Evolutionary conservation across 192 early-diverging fungal genomes (phyloP).

Genomic region (Podila minutissima): DNA sequence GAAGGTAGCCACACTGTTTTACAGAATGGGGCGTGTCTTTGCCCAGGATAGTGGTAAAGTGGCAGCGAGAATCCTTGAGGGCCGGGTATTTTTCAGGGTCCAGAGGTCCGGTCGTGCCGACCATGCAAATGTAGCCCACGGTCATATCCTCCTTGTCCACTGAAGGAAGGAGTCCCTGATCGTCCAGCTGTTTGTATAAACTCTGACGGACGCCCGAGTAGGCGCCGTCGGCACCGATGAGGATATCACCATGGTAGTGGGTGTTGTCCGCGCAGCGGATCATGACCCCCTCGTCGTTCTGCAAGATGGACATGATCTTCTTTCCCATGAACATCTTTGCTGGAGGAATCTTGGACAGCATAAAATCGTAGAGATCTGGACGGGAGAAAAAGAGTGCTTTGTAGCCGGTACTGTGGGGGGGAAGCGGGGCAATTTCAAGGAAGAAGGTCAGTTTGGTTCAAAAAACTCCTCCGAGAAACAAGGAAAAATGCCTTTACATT

Average conservation of each 20-base stretch:
- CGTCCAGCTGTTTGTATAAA: background rate
- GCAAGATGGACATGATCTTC: background rate
- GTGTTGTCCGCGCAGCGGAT: slow-evolving; percentile 3
- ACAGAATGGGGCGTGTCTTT: too few relatives aligned
- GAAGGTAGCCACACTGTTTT: too few relatives aligned
- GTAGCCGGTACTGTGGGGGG: too few relatives aligned
- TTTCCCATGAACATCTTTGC: slow-evolving; percentile 1
- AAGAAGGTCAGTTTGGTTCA: too few relatives aligned
- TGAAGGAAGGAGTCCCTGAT: background rate
- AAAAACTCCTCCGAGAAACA: too few relatives aligned
- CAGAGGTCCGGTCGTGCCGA: background rate
- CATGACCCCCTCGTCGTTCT: background rate
- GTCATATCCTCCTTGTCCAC: background rate
- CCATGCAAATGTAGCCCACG: slow-evolving; percentile 1
- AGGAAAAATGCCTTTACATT: background rate
- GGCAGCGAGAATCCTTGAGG: background rate
- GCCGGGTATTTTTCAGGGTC: slow-evolving; percentile 3
- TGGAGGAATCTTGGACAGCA: background rate
- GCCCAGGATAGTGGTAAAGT: too few relatives aligned
- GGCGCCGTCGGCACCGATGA: slow-evolving; percentile 14
- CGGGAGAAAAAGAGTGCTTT: background rate
- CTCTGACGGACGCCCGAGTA: slow-evolving; percentile 2
- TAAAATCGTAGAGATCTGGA: slow-evolving; percentile 1
- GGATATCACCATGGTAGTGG: slow-evolving; percentile 1
- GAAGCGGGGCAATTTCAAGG: too few relatives aligned